Base-by-base conservation (phyloP, 305 asterid genomes). In the Solanum hybrid region DNA sequence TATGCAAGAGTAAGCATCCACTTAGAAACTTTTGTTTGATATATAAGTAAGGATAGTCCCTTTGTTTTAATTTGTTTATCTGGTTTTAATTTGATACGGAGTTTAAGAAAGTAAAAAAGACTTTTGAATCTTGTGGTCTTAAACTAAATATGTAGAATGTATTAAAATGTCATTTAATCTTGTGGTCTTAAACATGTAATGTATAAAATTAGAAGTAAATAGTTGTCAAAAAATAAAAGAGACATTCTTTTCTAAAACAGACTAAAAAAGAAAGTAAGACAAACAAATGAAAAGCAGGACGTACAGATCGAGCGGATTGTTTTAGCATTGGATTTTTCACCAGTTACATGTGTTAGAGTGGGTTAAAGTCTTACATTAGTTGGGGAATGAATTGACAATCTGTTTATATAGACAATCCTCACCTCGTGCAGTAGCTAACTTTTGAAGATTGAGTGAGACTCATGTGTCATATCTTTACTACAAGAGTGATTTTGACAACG, bases 1-100 rank as follows among this genome's bases (percentile, higher is more conserved):
- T 26, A 86, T 93, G 31, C 92, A 92, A 71, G 38, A 88, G 96
- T 94, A 71, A 11, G 77, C 32, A 91, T 38, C 89, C 87, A 16
- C 66, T 11, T 31, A 14, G 16, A 42, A 32, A n/a, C 37, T 22
- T 7, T 20, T 37, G 3, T 60, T 60, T 60, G n/a, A 60, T 60
- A 60, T 14, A 46, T 46, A 60, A 56, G 24, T 6, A 64, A 22
- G 5, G 29, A 66, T 9, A 0, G 5, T 60, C 3, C 2, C 3
- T 0, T 0, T 2, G 6, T n/a, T 66, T 9, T n/a, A 66, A 64
- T 51, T 51, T 51, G 3, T 51, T 51, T 51, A 16, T 51, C 1
- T 51, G 22, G 3, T 51, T 51, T 16, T 51, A 14, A 16, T 51
- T 46, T 51, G 64, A 16, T 16, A 51, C 0, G 3, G 8, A 51